Evolutionary conservation across 305 asterid species (phyloP).

Genomic region (Coffea humblotiana): DNA sequence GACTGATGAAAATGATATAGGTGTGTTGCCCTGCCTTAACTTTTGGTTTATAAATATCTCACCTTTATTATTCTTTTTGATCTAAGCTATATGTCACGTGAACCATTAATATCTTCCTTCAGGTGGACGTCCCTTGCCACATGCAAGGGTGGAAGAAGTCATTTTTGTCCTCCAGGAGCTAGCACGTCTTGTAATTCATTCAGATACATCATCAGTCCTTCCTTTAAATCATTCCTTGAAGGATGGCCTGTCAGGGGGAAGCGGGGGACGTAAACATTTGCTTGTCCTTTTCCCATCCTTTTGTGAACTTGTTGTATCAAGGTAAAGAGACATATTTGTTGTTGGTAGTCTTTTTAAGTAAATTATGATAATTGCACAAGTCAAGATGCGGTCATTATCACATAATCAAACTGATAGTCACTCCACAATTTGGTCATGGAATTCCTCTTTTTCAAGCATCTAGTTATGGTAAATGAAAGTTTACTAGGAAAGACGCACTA

Average conservation of each 20-base stretch:
- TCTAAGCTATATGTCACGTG: slow-evolving; percentile 9
- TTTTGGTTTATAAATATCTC: slow-evolving; percentile 5
- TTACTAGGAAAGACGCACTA: background rate
- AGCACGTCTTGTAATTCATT: slow-evolving; percentile 70
- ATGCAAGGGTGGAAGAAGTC: slow-evolving; percentile 81
- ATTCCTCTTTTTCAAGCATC: background rate
- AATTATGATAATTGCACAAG: background rate
- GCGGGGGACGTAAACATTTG: slow-evolving; percentile 65
- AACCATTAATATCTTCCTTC: slow-evolving; percentile 25
- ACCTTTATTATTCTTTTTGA: slow-evolving; percentile 14
- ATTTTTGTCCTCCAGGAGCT: slow-evolving; percentile 86
- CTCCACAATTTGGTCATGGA: background rate
- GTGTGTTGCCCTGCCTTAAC: slow-evolving; percentile 37
- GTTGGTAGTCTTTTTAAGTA: background rate
- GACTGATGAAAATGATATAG: slow-evolving; percentile 78
- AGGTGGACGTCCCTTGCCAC: slow-evolving; percentile 81
- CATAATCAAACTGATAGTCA: background rate
- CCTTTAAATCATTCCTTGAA: slow-evolving; percentile 64
- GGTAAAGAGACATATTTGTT: slow-evolving; percentile 42
- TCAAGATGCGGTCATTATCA: background rate
- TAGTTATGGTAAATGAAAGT: background rate
- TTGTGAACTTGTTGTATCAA: slow-evolving; percentile 88
- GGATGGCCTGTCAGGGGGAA: slow-evolving; percentile 46
- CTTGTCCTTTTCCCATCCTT: slow-evolving; percentile 83
- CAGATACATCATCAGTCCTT: slow-evolving; percentile 68